Evolutionary conservation across 1,284 basidiomycete species (phyloP), one percentile per base, ranked within the genome.

Genomic region (Papiliotrema flavescens): DNA sequence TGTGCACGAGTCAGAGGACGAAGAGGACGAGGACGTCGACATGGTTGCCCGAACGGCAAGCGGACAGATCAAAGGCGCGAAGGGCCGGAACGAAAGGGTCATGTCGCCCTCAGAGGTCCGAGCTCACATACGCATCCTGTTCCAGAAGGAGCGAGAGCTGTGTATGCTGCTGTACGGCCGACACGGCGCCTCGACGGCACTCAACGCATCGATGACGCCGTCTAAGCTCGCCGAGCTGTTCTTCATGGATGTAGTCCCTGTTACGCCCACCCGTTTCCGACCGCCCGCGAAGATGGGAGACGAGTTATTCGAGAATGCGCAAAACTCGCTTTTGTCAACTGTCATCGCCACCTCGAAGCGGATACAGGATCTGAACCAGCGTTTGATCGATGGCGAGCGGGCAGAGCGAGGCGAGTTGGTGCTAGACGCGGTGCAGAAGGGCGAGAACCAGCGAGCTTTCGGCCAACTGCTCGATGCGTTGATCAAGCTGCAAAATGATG

Each of bases 191-290:
- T 89, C 91, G 52, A 53, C 14, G 35, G 54, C n/a, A 36, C 37
- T 55, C 5, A 48, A 57, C 14, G 46, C 44, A 19, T 50, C 59
- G 5, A 35, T 60, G 6, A 54, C 60, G 39, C 51, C 60, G 14
- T 54, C 64, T 17, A 53, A 61, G 28, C 82, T 67, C 13, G 88
- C 89, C 24, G 89, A 86, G 42, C 92, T 97, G 83, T 98, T 98
- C 78, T 99, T 99, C 81, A 81, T 98, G 80, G 90, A 95, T 37
- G 92, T 90, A 51, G 74, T 99, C 32, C 85, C 91, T 28, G 89
- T 98, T 35, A 84, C 94, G 22, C 96, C 96, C 22, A 96, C 92
- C 8, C 88, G 95, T 42, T 99, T 98, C 81, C 86, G 96, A 43
- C 96, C 96, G 1, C 89, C 96, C 2, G 85, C 90, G 15, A 88